phyloP scores from a whole-genome alignment of 2,329 filamentous ascomycete genomes.

The Aureobasidium pullulans region DNA sequence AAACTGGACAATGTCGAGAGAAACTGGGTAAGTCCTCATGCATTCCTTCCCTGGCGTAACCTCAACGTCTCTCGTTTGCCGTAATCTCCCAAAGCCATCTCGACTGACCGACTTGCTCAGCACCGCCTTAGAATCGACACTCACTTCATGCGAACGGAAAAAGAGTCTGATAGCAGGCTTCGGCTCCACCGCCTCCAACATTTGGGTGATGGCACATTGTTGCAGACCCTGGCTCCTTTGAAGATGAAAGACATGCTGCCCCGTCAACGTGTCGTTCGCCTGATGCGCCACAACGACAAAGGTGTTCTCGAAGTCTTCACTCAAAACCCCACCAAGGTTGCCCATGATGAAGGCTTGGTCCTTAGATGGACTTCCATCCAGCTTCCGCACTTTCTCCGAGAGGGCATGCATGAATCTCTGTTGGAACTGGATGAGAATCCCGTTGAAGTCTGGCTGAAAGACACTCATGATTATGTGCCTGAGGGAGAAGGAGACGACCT shows the following conservation, averaged over 20 bases:
- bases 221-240: not conserved
- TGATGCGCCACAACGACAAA: not conserved
- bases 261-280: not conserved
- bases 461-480: not conserved
- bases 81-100: not conserved
- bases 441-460: not conserved
- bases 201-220: not conserved
- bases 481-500: not conserved
- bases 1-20: constrained; percentile 13
- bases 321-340: not conserved
- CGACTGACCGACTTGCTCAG: not conserved
- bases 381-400: not conserved
- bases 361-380: not conserved
- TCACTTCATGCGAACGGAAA: constrained; percentile 8
- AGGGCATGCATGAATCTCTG: not conserved
- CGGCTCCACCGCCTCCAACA: not conserved
- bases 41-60: not conserved
- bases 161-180: not conserved
- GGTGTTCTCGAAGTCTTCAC: not conserved
- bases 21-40: not conserved
- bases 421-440: not conserved
- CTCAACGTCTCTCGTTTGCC: not conserved
- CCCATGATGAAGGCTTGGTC: not conserved
- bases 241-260: not conserved
- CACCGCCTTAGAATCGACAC: not conserved